Evolutionary conservation across 2,329 filamentous ascomycete species (phyloP).

Genomic region (Diaporthe vaccinii): DNA sequence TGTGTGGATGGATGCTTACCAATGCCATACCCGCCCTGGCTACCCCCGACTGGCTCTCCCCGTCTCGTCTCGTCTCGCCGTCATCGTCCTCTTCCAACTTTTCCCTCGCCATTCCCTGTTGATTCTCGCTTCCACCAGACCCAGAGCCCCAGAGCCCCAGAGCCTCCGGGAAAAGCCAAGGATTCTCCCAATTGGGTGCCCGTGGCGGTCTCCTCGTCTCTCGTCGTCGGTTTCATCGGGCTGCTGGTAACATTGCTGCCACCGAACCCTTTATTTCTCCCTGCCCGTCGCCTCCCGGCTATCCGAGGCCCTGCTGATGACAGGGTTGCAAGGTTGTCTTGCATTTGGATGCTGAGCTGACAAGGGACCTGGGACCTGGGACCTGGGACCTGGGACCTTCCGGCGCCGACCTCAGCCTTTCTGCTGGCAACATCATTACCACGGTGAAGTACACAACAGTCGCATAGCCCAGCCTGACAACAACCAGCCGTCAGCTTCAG

Average conservation of each 20-base stretch:
- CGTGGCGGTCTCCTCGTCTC: constrained; percentile 13
- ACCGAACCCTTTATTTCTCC: constrained; percentile 7
- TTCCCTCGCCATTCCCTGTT: constrained; percentile 10
- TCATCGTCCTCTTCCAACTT: constrained; percentile 30
- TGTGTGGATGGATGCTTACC: constrained; percentile 21
- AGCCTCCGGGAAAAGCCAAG: constrained; percentile 21
- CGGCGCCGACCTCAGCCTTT: constrained; percentile 20
- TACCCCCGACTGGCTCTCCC: neutral
- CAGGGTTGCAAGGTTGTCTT: constrained; percentile 20
- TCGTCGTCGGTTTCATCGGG: constrained; percentile 29
- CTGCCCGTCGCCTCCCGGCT: constrained; percentile 7
- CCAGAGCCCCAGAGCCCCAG: constrained; percentile 12
- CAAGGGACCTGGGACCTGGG: constrained; percentile 16
- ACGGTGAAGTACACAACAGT: neutral
- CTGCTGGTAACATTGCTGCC: constrained; percentile 24
- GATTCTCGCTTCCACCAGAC: constrained; percentile 16
- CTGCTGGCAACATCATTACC: neutral
- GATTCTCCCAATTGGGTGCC: constrained; percentile 2
- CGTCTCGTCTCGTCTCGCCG: constrained; percentile 17
- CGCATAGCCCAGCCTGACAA: neutral
- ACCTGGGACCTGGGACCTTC: constrained; percentile 13
- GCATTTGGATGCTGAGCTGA: constrained; percentile 7
- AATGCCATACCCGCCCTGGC: constrained; percentile 13
- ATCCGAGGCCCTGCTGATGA: constrained; percentile 21
- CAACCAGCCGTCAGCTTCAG: constrained; percentile 23